Base-by-base conservation (phyloP, 1,139 yeast species). In the Diutina scorzettiae region DNA sequence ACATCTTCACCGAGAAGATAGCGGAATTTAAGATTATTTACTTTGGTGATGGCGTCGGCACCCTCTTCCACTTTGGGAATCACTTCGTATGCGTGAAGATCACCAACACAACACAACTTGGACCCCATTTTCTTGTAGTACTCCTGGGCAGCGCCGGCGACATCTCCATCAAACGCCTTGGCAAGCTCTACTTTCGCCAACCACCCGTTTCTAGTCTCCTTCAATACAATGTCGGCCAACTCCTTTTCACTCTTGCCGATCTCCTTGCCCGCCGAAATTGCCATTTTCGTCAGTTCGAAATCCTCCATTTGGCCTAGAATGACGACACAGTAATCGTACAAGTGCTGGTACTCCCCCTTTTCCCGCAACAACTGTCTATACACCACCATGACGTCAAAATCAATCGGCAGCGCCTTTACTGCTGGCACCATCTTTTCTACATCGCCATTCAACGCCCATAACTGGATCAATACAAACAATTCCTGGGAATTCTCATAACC, bases 71-170 rank as follows among this genome's bases (percentile, higher is more conserved):
- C 12, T 5, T 32, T 19, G 12, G 37, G 37, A 20, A 18, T 3
- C 12, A 32, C 17, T 11, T 16, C 25, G 20, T 34, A 34, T 3
- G 18, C 19, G 11, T 23, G 14, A 12, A 81, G 57, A 52, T 83
- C 95, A 32, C 64, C 62, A 49, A 66, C 78, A 30, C 85, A 78
- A 51, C 84, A 78, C 25, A 73, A 60, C 52, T 82, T 84, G 41
- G 60, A 48, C 8, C 73, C 71, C 51, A 65, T 71, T 4, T 48
- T 49, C 0, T 53, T 45, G 48, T 73, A 66, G 53, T 81, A 85
- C 1, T 51, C 50, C 2, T 51, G 49, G 2, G 74, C 52, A 0
- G 69, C 58, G 0, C 51, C 49, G 3, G 53, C 47, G 2, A 62
- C 43, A 14, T 50, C 49, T 2, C 46, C 21, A 16, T 51, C 56